Evolutionary conservation across 2,329 filamentous ascomycete genomes (phyloP).

Genomic region (Achaetomium macrosporum): DNA sequence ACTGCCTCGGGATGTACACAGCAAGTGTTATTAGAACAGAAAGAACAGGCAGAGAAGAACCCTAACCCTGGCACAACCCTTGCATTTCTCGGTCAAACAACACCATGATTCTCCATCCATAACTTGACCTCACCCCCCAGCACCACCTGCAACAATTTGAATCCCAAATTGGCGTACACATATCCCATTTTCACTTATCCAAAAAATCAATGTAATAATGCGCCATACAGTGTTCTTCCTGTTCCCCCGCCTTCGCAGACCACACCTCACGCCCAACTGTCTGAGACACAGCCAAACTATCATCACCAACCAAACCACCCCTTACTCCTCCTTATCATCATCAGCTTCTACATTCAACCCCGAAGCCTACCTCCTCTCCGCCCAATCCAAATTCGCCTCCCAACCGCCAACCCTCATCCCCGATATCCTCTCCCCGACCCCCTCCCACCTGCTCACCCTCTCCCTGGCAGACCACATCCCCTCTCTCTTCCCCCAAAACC

Average conservation of each 20-base stretch:
- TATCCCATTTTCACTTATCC: too few relatives aligned
- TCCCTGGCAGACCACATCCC: slow-evolving; percentile 46
- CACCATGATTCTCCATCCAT: too few relatives aligned
- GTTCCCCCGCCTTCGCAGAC: neutral
- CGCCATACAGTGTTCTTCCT: neutral
- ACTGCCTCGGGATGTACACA: neutral
- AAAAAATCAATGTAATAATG: too few relatives aligned
- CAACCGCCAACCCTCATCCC: slow-evolving; percentile 27
- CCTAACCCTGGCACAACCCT: too few relatives aligned
- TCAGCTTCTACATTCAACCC: slow-evolving; percentile 8
- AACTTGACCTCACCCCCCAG: too few relatives aligned
- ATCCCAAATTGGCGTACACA: too few relatives aligned
- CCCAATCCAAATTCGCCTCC: slow-evolving; percentile 8
- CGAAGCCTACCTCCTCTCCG: slow-evolving; percentile 13
- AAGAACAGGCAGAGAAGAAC: too few relatives aligned
- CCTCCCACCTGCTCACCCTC: slow-evolving; percentile 59
- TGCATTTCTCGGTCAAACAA: too few relatives aligned
- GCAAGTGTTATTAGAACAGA: too few relatives aligned
- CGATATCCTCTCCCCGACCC: slow-evolving; percentile 50
- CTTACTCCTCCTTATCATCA: neutral
- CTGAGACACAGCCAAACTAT: neutral
- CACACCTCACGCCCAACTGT: neutral
- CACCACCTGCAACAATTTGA: too few relatives aligned
- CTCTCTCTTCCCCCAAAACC: slow-evolving; percentile 55
- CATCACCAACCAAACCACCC: neutral